Percentiles rank a stretch among this genome's conserved stretches.
These are phyloP conservation scores for Xenoacremonium recifei DNA, from an alignment of 2,329 filamentous ascomycete genomes.

Conservation along the genomic window DNA sequence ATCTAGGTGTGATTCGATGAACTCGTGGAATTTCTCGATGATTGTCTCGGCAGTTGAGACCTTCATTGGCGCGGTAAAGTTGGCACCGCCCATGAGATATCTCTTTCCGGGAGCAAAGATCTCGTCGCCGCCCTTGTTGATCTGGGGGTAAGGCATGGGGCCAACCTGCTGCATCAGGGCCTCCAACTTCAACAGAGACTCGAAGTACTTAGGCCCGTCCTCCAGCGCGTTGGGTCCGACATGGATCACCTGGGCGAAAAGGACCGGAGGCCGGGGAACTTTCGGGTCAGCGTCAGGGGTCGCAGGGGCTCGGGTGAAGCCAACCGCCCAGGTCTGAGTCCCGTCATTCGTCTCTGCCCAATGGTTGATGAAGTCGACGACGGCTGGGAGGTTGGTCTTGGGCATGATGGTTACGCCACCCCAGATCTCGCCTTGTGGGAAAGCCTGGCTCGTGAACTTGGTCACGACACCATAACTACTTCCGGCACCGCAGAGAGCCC, in stretches of 20 bases:
- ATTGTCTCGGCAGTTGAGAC: constrained; percentile 20
- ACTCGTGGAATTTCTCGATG: constrained; percentile 13
- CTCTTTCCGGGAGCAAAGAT: constrained; percentile 36
- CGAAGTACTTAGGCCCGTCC: constrained; percentile 28
- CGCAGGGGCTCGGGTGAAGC: constrained; percentile 15
- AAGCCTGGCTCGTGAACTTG: constrained; percentile 33
- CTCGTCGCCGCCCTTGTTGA: constrained; percentile 38
- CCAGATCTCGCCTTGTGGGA: constrained; percentile 32
- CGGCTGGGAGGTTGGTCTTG: constrained; percentile 21
- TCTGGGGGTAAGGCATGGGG: constrained; percentile 39
- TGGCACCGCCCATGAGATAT: constrained; percentile 41
- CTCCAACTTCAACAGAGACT: constrained; percentile 34
- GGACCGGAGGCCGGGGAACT: constrained; percentile 14
- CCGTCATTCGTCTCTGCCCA: constrained; percentile 26
- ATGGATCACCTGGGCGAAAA: constrained; percentile 17
- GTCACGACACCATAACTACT: constrained; percentile 44
- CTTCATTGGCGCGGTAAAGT: constrained; percentile 39
- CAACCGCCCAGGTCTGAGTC: constrained; percentile 15
- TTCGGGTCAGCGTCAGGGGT: constrained; percentile 17
- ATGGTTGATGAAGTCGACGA: constrained; percentile 30
- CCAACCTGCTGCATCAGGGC: constrained; percentile 35
- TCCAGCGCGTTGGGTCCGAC: constrained; percentile 16
- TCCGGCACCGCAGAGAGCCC: constrained; percentile 40
- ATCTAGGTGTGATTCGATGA: constrained; percentile 12
- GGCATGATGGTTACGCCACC: constrained; percentile 27